These are phyloP conservation scores for Lactarius akahatsu DNA, from an alignment of 768 basidiomycete species.

Conservation along the genomic window DNA sequence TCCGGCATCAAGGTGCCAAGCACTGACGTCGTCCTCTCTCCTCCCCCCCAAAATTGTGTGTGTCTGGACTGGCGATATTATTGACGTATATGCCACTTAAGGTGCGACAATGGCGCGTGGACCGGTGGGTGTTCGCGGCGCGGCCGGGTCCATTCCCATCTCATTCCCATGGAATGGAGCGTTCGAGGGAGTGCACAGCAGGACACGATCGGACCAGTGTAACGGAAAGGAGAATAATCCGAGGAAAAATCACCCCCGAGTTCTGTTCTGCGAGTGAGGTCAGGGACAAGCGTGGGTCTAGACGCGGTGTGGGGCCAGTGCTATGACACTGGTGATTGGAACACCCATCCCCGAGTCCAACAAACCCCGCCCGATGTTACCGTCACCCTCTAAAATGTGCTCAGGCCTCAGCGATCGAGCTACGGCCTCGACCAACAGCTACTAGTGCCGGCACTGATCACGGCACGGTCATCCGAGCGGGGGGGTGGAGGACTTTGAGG, in stretches of 20 bases:
- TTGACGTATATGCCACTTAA: constrained; percentile 1
- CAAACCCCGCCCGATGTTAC: background rate
- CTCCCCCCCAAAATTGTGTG: background rate
- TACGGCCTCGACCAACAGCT: background rate
- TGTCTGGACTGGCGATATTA: background rate
- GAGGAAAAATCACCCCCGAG: background rate
- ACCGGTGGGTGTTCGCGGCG: constrained; percentile 1
- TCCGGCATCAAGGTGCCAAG: background rate
- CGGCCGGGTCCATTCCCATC: constrained; percentile 1
- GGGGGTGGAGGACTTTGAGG: background rate
- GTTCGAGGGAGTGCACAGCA: background rate
- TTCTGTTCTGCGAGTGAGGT: background rate
- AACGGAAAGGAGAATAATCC: background rate
- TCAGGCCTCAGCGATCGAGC: background rate
- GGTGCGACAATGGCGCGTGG: background rate
- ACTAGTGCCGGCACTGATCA: background rate
- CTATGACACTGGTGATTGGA: background rate
- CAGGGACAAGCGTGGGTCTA: background rate
- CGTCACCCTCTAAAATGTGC: background rate
- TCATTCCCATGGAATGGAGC: constrained; percentile 1
- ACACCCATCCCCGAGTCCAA: background rate
- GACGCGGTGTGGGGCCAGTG: background rate
- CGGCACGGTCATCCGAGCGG: background rate
- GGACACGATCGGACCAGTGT: background rate
- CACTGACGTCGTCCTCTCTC: background rate